A percentile compares a stretch with the other conserved stretches of the same genome.
These are phyloP conservation scores for Sugiyamaella paludigena DNA, from an alignment of 1,139 yeast genomes.

Conservation along the genomic window DNA sequence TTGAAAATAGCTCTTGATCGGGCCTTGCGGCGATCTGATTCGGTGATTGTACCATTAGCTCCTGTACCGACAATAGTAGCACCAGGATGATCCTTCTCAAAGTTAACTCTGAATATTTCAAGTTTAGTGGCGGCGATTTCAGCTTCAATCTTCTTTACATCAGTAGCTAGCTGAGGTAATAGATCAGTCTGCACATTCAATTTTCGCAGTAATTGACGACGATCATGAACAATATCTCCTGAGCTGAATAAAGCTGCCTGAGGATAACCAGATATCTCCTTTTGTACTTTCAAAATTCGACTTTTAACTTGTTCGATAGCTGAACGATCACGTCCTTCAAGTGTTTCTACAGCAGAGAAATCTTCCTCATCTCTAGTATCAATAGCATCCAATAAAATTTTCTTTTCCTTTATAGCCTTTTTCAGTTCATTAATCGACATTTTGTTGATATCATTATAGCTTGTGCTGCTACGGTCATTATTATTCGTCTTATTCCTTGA, in stretches of 20 bases:
- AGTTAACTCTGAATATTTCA: conserved; percentile 54
- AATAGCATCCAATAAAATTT: conserved; percentile 64
- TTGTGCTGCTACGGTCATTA: neutral
- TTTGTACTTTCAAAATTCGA: conserved; percentile 57
- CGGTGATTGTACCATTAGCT: conserved; percentile 79
- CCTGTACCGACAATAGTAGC: conserved; percentile 75
- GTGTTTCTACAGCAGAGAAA: conserved; percentile 44
- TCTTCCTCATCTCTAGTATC: conserved; percentile 66
- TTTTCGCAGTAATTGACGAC: conserved; percentile 49
- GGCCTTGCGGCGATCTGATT: conserved; percentile 73
- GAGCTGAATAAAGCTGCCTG: conserved; percentile 31
- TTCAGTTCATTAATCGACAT: conserved; percentile 49
- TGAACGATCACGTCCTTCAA: conserved; percentile 45
- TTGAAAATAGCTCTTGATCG: conserved; percentile 72
- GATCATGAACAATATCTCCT: conserved; percentile 35
- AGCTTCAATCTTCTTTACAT: conserved; percentile 60
- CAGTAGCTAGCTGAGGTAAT: conserved; percentile 65
- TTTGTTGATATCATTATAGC: conserved; percentile 20
- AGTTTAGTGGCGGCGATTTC: conserved; percentile 68
- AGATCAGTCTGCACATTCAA: conserved; percentile 59
- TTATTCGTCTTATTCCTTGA: conserved; percentile 3
- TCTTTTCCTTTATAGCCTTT: conserved; percentile 66
- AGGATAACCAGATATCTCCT: conserved; percentile 42
- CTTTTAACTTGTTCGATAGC: conserved; percentile 65
- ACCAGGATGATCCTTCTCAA: conserved; percentile 65